Evolutionary conservation across 1,284 basidiomycete species (phyloP).

Genomic region (Thelephora terrestris): DNA sequence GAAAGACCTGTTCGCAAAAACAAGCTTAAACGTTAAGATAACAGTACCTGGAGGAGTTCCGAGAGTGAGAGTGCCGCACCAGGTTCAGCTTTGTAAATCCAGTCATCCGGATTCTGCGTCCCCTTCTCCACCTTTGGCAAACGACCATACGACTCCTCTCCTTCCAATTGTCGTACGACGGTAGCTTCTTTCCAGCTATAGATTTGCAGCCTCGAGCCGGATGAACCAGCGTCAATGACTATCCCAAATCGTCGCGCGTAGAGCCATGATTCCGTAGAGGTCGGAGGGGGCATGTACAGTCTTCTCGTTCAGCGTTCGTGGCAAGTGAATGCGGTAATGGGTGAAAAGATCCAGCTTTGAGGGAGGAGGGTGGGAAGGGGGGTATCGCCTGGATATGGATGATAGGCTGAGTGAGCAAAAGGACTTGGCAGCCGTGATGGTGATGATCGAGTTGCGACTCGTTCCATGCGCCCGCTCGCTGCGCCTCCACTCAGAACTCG

Average conservation of each 20-base stretch:
- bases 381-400: no score
- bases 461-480: no score
- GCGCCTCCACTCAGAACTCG: no score
- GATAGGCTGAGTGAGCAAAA: no score
- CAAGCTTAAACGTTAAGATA: conserved; percentile 1
- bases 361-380: no score
- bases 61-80: conserved; percentile 41
- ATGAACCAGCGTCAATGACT: conserved; percentile 96
- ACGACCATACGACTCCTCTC: conserved; percentile 32
- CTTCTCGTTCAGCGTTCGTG: conserved; percentile 3
- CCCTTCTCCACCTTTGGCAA: conserved; percentile 91
- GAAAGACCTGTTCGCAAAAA: conserved; percentile 63
- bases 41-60: not conserved
- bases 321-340: no score
- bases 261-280: conserved; percentile 60
- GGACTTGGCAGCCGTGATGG: no score
- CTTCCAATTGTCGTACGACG: conserved; percentile 35
- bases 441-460: no score
- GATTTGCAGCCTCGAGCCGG: conserved; percentile 91
- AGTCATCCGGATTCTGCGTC: conserved; percentile 67
- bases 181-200: conserved; percentile 93
- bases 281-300: conserved; percentile 60
- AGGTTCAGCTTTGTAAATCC: conserved; percentile 90
- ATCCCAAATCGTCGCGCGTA: conserved; percentile 82
- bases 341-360: no score